Evolutionary conservation across 352 stramenopile genomes (phyloP), one percentile per base, ranked within the genome.

Genomic region (Globisporangium rhizosaccharum): DNA sequence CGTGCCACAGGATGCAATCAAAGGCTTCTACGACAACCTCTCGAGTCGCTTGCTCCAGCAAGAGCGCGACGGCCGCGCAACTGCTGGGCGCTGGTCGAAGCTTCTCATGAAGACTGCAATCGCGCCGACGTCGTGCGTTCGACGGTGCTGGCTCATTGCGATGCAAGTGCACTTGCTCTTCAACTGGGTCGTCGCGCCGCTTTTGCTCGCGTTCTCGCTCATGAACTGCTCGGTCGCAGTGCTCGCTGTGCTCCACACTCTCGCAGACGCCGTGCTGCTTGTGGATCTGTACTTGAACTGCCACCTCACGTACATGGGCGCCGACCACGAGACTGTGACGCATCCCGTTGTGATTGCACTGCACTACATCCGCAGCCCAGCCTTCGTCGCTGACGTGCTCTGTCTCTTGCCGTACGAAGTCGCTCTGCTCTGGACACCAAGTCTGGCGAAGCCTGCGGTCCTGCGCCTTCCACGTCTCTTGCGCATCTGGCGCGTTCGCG

Each of bases 261-360:
- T 84, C 15, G 70, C 71, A 18, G 75, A 72, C 28, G 5, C 68
- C 10, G 49, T 68, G 0, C 48, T 87, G 4, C 59, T 63, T 10
- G 57, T 71, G 4, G 76, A 87, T 42, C 57, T 88, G 3, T 62
- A 84, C 17, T 14, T 85, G 12, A 88, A 82, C 54, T 81, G 82
- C 37, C 79, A 73, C 28, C 59, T 87, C 0, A 80, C 76, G 3
- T 88, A 76, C 59, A 69, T 56, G 8, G 33, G 33, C 33, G 41
- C 67, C 9, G 58, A 85, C 48, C 62, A 69, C 0, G 76, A 87
- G 46, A 85, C 75, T 26, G 84, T 87, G n/a, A 65, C 71, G 25
- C 61, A 82, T 20, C 57, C 79, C 2, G 53, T 49, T 11, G 61
- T 60, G 37, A 84, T 66, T 26, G 72, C 75, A 0, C 12, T 25